Evolutionary conservation across 768 basidiomycete species (phyloP).

Genomic region (Mycena crocata): DNA sequence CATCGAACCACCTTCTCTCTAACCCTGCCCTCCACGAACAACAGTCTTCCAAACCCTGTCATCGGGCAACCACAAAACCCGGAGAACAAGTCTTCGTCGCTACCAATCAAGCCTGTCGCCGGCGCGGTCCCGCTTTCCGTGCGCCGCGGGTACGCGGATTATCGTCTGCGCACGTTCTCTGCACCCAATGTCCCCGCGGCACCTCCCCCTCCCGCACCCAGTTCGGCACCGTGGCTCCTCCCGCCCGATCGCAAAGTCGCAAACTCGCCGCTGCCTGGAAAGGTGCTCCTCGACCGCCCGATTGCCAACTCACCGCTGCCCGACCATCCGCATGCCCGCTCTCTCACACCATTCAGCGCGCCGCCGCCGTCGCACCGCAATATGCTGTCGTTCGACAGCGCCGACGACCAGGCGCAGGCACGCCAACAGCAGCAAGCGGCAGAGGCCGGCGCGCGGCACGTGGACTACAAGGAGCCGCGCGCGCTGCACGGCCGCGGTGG

Average conservation of each 20-base stretch:
- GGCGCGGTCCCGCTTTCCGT: slow-evolving; percentile 22
- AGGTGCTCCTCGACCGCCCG: not conserved
- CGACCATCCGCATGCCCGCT: slow-evolving; percentile 22
- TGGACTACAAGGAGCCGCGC: slow-evolving; percentile 75
- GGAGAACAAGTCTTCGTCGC: slow-evolving; percentile 17
- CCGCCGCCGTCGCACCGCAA: not conserved
- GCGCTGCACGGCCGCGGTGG: slow-evolving; percentile 58
- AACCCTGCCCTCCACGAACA: slow-evolving; percentile 10
- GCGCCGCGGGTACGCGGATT: slow-evolving; percentile 32
- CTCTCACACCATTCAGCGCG: slow-evolving; percentile 27
- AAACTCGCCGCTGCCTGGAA: slow-evolving; percentile 3
- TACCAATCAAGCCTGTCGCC: slow-evolving; percentile 13
- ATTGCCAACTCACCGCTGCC: slow-evolving; percentile 15
- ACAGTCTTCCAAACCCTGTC: not conserved
- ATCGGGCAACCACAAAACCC: not conserved
- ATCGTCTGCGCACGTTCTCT: slow-evolving; percentile 38
- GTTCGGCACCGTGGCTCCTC: slow-evolving; percentile 8
- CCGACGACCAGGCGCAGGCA: not conserved
- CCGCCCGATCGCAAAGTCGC: slow-evolving; percentile 2
- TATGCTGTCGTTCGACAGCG: slow-evolving; percentile 10
- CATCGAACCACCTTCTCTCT: slow-evolving; percentile 22
- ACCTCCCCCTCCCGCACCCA: not conserved
- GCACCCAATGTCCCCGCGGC: slow-evolving; percentile 25
- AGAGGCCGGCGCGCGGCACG: slow-evolving; percentile 33
- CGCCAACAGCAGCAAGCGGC: not conserved